These are phyloP conservation scores for Selaginella moellendorffii DNA, from an alignment of 75 land plant genomes.

Conservation along the genomic window DNA sequence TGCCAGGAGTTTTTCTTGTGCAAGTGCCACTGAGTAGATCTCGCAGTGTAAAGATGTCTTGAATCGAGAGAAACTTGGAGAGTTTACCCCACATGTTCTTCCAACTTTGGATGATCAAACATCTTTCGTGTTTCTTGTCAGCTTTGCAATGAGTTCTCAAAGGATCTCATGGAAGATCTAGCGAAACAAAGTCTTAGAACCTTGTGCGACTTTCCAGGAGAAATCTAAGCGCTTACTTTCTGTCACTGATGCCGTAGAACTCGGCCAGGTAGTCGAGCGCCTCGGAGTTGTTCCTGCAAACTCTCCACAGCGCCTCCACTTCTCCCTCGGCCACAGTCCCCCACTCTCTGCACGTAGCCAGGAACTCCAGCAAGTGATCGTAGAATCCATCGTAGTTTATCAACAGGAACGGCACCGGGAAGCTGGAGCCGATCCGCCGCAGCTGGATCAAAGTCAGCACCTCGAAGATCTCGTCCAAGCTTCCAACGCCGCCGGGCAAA, in stretches of 20 bases:
- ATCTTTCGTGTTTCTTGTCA: too few relatives aligned
- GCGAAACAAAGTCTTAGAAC: too few relatives aligned
- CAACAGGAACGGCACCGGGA: conserved; percentile 66
- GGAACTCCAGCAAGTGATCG: conserved; percentile 47
- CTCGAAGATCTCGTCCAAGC: conserved; percentile 83
- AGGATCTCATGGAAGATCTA: too few relatives aligned
- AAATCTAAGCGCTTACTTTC: not conserved
- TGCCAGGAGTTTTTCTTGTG: too few relatives aligned
- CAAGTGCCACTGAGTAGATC: too few relatives aligned
- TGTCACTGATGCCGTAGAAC: conserved; percentile 35
- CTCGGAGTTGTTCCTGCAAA: conserved; percentile 52
- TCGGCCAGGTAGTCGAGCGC: conserved; percentile 62
- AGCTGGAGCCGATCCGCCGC: conserved; percentile 53
- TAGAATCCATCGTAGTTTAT: conserved; percentile 86
- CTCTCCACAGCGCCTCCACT: conserved; percentile 49
- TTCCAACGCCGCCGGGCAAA: conserved; percentile 84
- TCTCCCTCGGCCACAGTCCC: conserved; percentile 55
- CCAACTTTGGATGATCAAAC: not conserved
- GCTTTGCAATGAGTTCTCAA: too few relatives aligned
- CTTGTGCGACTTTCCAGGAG: too few relatives aligned
- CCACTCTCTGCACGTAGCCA: conserved; percentile 46
- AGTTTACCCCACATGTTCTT: too few relatives aligned
- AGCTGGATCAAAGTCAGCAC: conserved; percentile 67
- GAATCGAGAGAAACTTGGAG: too few relatives aligned
- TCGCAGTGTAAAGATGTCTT: too few relatives aligned